phyloP scores from a whole-genome alignment of 129 eudicot genomes.

The Scalesia atractyloides region DNA sequence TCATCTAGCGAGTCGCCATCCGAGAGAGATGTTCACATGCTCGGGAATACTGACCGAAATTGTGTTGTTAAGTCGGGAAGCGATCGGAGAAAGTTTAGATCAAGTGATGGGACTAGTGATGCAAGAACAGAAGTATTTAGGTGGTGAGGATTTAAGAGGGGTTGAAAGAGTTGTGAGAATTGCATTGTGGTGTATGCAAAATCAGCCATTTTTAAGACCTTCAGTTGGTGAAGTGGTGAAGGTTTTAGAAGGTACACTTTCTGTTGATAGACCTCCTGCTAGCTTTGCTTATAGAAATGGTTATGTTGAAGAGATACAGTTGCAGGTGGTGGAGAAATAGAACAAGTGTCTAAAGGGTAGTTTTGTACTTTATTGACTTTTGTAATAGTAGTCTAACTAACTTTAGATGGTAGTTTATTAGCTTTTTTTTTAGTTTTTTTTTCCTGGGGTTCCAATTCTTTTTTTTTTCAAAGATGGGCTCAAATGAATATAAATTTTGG shows the following conservation, averaged over 20 bases:
- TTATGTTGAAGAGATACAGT: constrained; percentile 23
- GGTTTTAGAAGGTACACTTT: constrained; percentile 77
- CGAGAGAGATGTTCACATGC: constrained; percentile 64
- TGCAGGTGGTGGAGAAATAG: constrained; percentile 40
- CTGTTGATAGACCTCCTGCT: constrained; percentile 82
- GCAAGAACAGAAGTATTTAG: constrained; percentile 32
- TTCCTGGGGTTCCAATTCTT: constrained; percentile 26
- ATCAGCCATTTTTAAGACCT: constrained; percentile 68
- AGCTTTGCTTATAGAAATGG: constrained; percentile 37
- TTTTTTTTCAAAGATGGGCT: constrained; percentile 17
- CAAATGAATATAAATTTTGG: constrained; percentile 18
- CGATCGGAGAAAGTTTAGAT: constrained; percentile 31
- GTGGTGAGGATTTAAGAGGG: constrained; percentile 43
- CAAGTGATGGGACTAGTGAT: constrained; percentile 44
- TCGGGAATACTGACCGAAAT: constrained; percentile 72
- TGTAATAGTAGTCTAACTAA: constrained; percentile 30
- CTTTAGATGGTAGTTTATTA: constrained; percentile 35
- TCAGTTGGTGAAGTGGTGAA: constrained; percentile 76
- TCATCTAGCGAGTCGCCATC: constrained; percentile 53
- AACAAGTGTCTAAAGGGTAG: constrained; percentile 32
- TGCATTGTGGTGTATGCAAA: constrained; percentile 85
- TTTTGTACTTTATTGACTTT: constrained; percentile 17
- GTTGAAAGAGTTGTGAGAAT: constrained; percentile 65
- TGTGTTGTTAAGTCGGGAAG: constrained; percentile 44
- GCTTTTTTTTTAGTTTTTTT: constrained; percentile 11